Evolutionary conservation across 306 rosid species (phyloP).

Genomic region (Vigna nakashimae): DNA sequence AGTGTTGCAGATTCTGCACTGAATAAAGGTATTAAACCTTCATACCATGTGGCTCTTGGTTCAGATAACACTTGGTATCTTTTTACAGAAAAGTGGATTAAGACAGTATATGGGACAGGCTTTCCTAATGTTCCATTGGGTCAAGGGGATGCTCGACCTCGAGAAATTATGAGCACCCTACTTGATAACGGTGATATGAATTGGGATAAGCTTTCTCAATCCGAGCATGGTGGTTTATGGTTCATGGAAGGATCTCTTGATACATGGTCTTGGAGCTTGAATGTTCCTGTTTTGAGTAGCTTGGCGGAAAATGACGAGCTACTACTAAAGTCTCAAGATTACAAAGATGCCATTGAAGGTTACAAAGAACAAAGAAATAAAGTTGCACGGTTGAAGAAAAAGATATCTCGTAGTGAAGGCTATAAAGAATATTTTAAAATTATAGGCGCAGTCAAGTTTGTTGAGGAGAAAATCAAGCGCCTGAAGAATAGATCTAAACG

Average conservation of each 20-base stretch:
- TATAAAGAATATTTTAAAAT: constrained; percentile 82
- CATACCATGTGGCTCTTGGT: constrained; percentile 92
- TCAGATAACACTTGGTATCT: constrained; percentile 96
- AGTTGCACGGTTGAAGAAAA: constrained; percentile 91
- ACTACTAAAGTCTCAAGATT: constrained; percentile 65
- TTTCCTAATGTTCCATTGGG: constrained; percentile 81
- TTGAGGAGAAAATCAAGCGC: constrained; percentile 85
- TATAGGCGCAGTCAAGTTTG: constrained; percentile 62
- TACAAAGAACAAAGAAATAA: constrained; percentile 89
- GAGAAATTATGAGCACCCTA: constrained; percentile 82
- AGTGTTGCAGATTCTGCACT: constrained; percentile 46
- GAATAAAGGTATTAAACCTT: constrained; percentile 54
- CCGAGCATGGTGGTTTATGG: constrained; percentile 84
- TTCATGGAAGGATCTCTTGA: constrained; percentile 89
- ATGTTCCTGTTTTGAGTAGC: constrained; percentile 93
- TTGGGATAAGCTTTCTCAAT: constrained; percentile 88
- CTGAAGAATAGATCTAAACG: constrained; percentile 78
- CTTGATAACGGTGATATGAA: constrained; percentile 86
- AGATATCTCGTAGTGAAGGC: constrained; percentile 78
- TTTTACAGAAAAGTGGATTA: constrained; percentile 90
- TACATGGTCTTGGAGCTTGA: constrained; percentile 98
- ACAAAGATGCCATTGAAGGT: constrained; percentile 56
- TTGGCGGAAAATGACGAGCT: constrained; percentile 83
- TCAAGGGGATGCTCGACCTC: constrained; percentile 82
- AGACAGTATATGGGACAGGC: constrained; percentile 78